Evolutionary conservation across 164 flowering plant genomes (phyloP).

Genomic region (Euptelea pleiosperma): DNA sequence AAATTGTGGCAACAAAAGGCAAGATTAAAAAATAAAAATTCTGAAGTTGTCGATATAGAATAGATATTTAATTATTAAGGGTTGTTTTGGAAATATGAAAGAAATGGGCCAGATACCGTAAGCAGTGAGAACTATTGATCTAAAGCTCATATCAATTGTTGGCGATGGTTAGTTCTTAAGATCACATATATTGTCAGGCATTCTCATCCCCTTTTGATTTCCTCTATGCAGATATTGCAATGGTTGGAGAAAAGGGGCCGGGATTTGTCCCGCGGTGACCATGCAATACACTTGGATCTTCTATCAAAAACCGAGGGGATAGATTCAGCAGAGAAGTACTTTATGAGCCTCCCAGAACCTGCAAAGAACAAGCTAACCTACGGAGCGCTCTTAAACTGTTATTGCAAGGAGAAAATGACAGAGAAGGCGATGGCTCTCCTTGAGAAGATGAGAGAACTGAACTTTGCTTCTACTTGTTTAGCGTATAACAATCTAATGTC

Average conservation of each 20-base stretch:
- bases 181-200: too few species aligned
- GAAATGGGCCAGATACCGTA: too few species aligned
- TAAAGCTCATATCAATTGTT: too few species aligned
- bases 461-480: constrained; percentile 25
- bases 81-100: too few species aligned
- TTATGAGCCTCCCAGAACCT: constrained; percentile 31
- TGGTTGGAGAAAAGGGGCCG: constrained; percentile 66
- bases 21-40: too few species aligned
- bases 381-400: constrained; percentile 68
- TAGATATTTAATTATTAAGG: too few species aligned
- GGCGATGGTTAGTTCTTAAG: too few species aligned
- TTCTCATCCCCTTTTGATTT: too few species aligned
- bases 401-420: constrained; percentile 40
- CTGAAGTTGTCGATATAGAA: too few species aligned
- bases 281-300: constrained; percentile 57
- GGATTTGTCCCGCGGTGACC: constrained; percentile 30
- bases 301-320: constrained; percentile 51
- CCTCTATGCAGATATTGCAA: constrained; percentile 48
- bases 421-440: constrained; percentile 59
- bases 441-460: constrained; percentile 45
- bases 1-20: too few species aligned
- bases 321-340: constrained; percentile 58
- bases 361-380: constrained; percentile 37
- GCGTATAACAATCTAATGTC: constrained; percentile 54
- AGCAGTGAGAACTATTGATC: too few species aligned